A percentile compares a stretch with the other conserved stretches of the same genome.
phyloP scores from a whole-genome alignment of 208 protist genomes.

The Dictyostelium gargantuum region DNA sequence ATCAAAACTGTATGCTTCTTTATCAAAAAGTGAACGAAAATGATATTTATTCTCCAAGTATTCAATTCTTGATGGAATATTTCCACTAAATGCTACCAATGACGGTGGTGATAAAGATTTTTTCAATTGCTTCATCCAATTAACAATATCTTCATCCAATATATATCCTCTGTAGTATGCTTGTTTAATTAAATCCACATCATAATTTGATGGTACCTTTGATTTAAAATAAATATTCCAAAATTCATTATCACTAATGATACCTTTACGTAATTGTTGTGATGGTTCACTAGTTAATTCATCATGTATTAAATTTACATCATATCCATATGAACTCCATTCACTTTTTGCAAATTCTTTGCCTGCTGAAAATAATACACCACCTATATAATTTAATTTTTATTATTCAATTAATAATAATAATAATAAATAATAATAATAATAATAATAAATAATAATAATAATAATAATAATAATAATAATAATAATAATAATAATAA shows the following conservation, averaged over 20 bases:
- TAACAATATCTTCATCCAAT: neutral
- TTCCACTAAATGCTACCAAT: slow-evolving; percentile 26
- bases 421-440: no score
- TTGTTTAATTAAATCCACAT: slow-evolving; percentile 21
- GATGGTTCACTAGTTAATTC: neutral
- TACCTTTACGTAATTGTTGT: slow-evolving; percentile 27
- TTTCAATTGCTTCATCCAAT: neutral
- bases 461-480: no score
- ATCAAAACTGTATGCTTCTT: slow-evolving; percentile 15
- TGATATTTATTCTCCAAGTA: slow-evolving; percentile 34
- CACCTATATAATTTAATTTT: slow-evolving; percentile 7
- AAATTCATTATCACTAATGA: neutral
- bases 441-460: no score
- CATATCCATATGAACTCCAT: slow-evolving; percentile 5
- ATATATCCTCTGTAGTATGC: slow-evolving; percentile 14
- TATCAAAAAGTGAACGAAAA: slow-evolving; percentile 17
- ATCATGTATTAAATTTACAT: neutral
- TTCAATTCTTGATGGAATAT: slow-evolving; percentile 45
- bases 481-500: no score
- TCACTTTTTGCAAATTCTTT: neutral
- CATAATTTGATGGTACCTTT: neutral
- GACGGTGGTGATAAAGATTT: no score
- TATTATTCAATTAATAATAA: neutral
- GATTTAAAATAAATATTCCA: slow-evolving; percentile 3
- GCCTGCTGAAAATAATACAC: slow-evolving; percentile 39